These are phyloP conservation scores for Picochlorum sp. DNA, from an alignment of 139 green algal species.

Conservation along the genomic window DNA sequence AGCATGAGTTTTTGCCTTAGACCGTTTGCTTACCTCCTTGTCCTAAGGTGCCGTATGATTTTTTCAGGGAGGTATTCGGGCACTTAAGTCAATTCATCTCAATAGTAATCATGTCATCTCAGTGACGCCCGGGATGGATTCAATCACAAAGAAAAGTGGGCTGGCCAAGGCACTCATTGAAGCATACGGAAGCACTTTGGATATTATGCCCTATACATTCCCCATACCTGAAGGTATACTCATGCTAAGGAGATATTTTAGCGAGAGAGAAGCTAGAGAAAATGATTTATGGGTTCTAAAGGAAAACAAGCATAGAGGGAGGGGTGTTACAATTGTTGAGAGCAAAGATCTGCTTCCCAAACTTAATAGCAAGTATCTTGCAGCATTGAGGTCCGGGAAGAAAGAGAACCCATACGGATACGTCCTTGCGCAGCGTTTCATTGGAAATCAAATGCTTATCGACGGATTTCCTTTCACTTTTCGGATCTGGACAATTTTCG, in stretches of 20 bases:
- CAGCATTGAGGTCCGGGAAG: not conserved
- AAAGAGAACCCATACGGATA: constrained; percentile 1
- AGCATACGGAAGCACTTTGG: constrained; percentile 38
- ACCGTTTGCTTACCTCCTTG: too few species aligned
- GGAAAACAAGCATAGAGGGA: constrained; percentile 41
- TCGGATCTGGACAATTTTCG: constrained; percentile 53
- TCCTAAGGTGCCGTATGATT: too few species aligned
- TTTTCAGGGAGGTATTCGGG: too few species aligned
- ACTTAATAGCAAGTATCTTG: not conserved
- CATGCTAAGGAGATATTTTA: constrained; percentile 27
- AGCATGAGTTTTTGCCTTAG: too few species aligned
- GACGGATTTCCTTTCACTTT: constrained; percentile 32
- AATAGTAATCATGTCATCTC: constrained; percentile 11
- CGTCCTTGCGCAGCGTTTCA: constrained; percentile 44
- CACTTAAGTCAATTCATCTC: not conserved
- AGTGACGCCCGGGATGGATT: constrained; percentile 39
- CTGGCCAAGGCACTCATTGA: constrained; percentile 36
- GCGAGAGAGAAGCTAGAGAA: not conserved
- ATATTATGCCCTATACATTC: constrained; percentile 39
- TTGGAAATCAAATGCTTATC: constrained; percentile 36
- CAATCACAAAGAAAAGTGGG: constrained; percentile 36
- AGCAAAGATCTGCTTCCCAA: not conserved
- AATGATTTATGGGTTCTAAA: constrained; percentile 52
- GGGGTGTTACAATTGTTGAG: constrained; percentile 16
- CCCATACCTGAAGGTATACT: constrained; percentile 30